Base-by-base conservation (phyloP, 495 filamentous ascomycete genomes). In the Hypoxylon perforatum region DNA sequence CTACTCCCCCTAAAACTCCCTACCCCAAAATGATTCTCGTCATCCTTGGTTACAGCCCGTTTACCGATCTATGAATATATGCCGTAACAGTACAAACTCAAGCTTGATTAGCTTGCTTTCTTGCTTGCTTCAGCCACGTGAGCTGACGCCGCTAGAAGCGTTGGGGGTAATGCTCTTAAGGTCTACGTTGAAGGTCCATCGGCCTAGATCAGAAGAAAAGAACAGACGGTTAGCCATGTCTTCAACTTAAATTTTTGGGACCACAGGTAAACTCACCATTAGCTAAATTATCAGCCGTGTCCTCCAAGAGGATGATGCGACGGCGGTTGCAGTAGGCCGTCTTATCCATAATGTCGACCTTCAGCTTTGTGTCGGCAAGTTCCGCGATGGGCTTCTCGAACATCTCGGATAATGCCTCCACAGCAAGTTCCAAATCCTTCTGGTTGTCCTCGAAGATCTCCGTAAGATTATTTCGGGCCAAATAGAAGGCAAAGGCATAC, bases 391-490 rank as follows among this genome's bases (percentile, higher is more conserved):
- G 92, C 80, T 96, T 96, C 77, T 98, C 95, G 71, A 99, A 99
- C 91, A 99, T 96, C 77, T 97, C 93, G 46, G 91, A 95, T 47
- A 99, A 81, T 61, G 88, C 92, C 79, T 99, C 95, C 5, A 98
- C 95, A 0, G 95, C 94, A 84, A 99, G 87, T 78, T 99, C 96
- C 21, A 99, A 80, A 74, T 99, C 96, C 77, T 96, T 97, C 74
- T 99, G 95, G 73, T 99, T 99, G 70, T 97, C 94, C 78, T 99
- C 95, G 65, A 99, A 99, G 51, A 99, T 98, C 74, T 94, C 92
- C 0, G 95, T 97, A 38, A 92, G 84, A 71, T 98, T 99, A 82
- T 97, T 97, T 30, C 94, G 88, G 4, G 91, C 90, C 4, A 99
- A 86, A 70, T 99, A 99, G 72, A 93, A 99, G 1, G 95, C 95